Evolutionary conservation across 2,329 filamentous ascomycete species (phyloP).

Genomic region (Pseudopithomyces maydicus): DNA sequence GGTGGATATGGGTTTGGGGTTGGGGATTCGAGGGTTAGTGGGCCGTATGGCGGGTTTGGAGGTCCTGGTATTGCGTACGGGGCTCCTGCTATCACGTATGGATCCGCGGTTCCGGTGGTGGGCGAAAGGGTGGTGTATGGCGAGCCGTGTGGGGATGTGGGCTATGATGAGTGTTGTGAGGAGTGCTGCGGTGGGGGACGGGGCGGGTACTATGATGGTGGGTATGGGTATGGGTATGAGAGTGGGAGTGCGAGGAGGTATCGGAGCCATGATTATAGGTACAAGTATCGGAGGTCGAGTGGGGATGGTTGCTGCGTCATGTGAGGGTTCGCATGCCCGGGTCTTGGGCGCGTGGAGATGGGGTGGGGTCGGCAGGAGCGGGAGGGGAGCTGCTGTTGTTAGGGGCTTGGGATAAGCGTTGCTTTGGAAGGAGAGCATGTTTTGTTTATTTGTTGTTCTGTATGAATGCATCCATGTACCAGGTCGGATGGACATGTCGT

Average conservation of each 20-base stretch:
- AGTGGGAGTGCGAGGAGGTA: neutral
- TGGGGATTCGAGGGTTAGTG: conserved; percentile 2
- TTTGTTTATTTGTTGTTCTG: too few relatives aligned
- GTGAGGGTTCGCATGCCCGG: conserved; percentile 1
- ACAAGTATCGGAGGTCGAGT: conserved; percentile 8
- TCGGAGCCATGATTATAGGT: conserved; percentile 7
- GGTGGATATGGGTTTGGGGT: too few relatives aligned
- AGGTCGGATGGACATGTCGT: too few relatives aligned
- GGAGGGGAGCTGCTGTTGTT: neutral
- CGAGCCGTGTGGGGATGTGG: neutral
- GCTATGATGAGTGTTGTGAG: conserved; percentile 2
- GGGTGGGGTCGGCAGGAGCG: neutral
- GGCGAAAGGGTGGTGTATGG: conserved; percentile 2
- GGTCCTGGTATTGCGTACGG: neutral
- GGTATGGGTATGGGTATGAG: too few relatives aligned
- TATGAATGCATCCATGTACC: too few relatives aligned
- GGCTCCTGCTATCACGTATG: neutral
- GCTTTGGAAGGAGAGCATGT: too few relatives aligned
- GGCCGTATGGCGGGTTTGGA: neutral
- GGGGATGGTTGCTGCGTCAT: conserved; percentile 11
- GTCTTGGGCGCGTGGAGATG: neutral
- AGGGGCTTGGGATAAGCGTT: too few relatives aligned
- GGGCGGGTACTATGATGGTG: neutral
- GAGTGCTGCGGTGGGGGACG: neutral
- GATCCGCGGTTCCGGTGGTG: neutral